Conservation (phyloP, 352 stramenopile genomes). For the Globisporangium splendens region DNA sequence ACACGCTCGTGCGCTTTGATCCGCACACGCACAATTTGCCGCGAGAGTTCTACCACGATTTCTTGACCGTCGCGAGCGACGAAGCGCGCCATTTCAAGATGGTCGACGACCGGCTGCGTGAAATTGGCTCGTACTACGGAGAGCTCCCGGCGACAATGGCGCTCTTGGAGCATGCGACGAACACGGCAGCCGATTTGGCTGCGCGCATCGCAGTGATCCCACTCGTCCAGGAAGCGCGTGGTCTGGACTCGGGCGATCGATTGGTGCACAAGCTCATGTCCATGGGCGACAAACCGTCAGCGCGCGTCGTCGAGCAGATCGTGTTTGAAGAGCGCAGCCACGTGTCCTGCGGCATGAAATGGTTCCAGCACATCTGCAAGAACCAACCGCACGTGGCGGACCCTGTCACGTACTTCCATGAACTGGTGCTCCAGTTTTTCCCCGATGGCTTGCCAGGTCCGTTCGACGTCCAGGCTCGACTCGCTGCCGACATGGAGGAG, state of each 20-base stretch:
- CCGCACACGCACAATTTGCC: slow-evolving; percentile 41
- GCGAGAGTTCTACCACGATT: slow-evolving; percentile 70
- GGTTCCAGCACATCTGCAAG: slow-evolving; percentile 58
- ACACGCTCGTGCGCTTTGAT: slow-evolving; percentile 82
- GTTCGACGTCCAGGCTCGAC: slow-evolving; percentile 68
- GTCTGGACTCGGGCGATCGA: slow-evolving; percentile 70
- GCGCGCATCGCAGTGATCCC: slow-evolving; percentile 75
- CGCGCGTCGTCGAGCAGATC: slow-evolving; percentile 68
- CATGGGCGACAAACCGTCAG: slow-evolving; percentile 61
- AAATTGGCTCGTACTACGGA: slow-evolving; percentile 66
- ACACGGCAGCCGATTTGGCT: slow-evolving; percentile 62
- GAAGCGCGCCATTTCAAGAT: slow-evolving; percentile 79
- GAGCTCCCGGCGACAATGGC: slow-evolving; percentile 58
- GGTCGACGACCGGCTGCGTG: slow-evolving; percentile 59
- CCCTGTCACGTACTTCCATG: slow-evolving; percentile 71
- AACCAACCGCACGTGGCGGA: slow-evolving; percentile 37
- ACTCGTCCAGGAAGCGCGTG: slow-evolving; percentile 77
- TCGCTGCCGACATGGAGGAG: slow-evolving; percentile 64
- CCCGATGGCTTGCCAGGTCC: slow-evolving; percentile 71
- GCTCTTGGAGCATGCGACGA: slow-evolving; percentile 68
- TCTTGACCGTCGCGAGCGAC: slow-evolving; percentile 64
- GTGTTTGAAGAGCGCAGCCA: slow-evolving; percentile 78
- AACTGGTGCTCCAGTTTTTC: slow-evolving; percentile 76
- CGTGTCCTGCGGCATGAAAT: slow-evolving; percentile 75
- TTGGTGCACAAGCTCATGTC: slow-evolving; percentile 74